Evolutionary conservation across 1,139 yeast species (phyloP).

Genomic region (Yamadazyma atmosphaerica): DNA sequence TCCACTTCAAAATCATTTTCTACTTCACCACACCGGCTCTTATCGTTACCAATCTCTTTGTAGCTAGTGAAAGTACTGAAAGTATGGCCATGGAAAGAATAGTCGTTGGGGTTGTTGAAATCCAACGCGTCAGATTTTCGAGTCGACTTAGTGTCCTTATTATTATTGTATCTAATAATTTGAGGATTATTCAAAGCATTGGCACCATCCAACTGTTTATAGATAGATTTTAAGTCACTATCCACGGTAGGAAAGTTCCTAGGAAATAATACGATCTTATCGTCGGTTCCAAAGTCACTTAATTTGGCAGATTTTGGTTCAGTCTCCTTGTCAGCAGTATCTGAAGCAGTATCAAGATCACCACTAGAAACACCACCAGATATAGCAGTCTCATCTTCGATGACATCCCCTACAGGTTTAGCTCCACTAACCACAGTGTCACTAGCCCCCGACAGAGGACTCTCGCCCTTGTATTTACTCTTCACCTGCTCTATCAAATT

Average conservation of each 20-base stretch:
- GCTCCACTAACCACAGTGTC: neutral
- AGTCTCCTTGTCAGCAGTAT: neutral
- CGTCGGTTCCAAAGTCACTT: constrained; percentile 5
- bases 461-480: neutral
- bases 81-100: constrained; percentile 10
- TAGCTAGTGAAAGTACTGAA: constrained; percentile 11
- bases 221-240: constrained; percentile 8
- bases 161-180: constrained; percentile 11
- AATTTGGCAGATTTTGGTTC: constrained; percentile 4
- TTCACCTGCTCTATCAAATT: constrained; percentile 5
- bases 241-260: constrained; percentile 12
- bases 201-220: constrained; percentile 1
- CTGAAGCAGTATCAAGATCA: neutral
- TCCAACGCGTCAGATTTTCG: constrained; percentile 13
- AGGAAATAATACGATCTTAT: constrained; percentile 17
- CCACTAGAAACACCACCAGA: neutral
- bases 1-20: constrained; percentile 11
- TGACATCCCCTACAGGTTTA: neutral
- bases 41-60: constrained; percentile 10
- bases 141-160: neutral
- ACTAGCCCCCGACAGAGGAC: neutral
- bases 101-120: constrained; percentile 4
- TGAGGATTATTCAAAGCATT: constrained; percentile 2
- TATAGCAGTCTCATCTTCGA: neutral
- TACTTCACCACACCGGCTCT: constrained; percentile 10